Evolutionary conservation across 768 basidiomycete genomes (phyloP).

Genomic region (Suillus subluteus): DNA sequence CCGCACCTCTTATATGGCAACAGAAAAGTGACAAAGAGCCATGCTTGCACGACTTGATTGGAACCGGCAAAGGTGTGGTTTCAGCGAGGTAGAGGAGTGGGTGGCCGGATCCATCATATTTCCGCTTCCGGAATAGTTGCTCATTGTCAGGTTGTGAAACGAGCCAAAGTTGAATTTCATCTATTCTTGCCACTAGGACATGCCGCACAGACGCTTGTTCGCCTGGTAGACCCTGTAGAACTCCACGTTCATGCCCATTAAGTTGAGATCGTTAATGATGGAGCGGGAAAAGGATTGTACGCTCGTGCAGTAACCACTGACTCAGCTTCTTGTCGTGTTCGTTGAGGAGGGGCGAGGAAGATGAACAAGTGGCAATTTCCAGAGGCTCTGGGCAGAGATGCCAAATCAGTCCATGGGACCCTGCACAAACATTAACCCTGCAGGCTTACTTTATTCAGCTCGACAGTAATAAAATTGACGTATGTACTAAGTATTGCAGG

Average conservation of each 20-base stretch:
- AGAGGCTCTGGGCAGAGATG: not conserved
- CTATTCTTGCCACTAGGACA: not conserved
- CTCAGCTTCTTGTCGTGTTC: slow-evolving; percentile 2
- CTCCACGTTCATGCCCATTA: not conserved
- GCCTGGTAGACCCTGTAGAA: slow-evolving; percentile 9
- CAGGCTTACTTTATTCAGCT: slow-evolving; percentile 1
- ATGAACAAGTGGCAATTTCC: slow-evolving; percentile 4
- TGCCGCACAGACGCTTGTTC: not conserved
- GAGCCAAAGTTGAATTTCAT: slow-evolving; percentile 3
- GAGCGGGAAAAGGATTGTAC: not conserved
- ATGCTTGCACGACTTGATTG: not conserved
- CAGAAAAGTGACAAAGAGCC: not conserved
- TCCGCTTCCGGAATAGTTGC: slow-evolving; percentile 5
- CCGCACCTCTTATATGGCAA: not conserved
- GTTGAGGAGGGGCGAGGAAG: not conserved
- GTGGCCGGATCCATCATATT: slow-evolving; percentile 1
- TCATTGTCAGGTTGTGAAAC: slow-evolving; percentile 4
- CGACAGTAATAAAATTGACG: not conserved
- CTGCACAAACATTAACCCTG: not conserved
- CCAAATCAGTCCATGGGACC: not conserved
- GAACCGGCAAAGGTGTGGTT: slow-evolving; percentile 2
- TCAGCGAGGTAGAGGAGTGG: slow-evolving; percentile 1
- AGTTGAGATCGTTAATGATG: not conserved
- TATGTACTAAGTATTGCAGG: not conserved
- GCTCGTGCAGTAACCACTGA: not conserved